Conservation (phyloP, 2,329 filamentous ascomycete genomes). For the Metarhizium rileyi region DNA sequence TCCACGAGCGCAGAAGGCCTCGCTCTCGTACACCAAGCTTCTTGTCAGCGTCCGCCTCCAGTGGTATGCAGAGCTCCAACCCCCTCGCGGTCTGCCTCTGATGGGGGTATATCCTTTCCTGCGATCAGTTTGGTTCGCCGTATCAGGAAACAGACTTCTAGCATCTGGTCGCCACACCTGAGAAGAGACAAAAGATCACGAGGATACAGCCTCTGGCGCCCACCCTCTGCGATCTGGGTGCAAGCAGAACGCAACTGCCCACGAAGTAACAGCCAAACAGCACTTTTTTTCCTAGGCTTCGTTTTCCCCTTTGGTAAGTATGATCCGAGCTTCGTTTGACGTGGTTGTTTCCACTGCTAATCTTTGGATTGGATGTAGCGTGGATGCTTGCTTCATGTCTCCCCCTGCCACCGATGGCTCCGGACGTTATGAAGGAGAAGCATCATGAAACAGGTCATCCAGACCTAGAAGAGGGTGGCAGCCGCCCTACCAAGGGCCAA, state of each 20-base stretch:
- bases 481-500: constrained; percentile 23
- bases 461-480: constrained; percentile 25
- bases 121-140: constrained; percentile 17
- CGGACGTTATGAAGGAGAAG: constrained; percentile 40
- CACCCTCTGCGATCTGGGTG: constrained; percentile 60
- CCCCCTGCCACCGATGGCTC: constrained; percentile 54
- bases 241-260: constrained; percentile 51
- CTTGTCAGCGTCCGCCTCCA: constrained; percentile 35
- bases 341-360: constrained; percentile 14
- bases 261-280: constrained; percentile 62
- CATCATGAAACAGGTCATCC: constrained; percentile 30
- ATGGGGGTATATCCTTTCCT: constrained; percentile 19
- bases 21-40: constrained; percentile 20
- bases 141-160: constrained; percentile 42
- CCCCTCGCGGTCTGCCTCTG: background rate
- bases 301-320: constrained; percentile 61
- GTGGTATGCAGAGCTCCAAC: constrained; percentile 25
- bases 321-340: background rate
- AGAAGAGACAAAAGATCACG: constrained; percentile 50
- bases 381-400: constrained; percentile 75
- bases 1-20: constrained; percentile 37
- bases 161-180: constrained; percentile 67
- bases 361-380: constrained; percentile 37
- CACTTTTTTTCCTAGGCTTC: constrained; percentile 68
- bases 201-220: constrained; percentile 58